Base-by-base conservation (phyloP, 1,284 basidiomycete species). In the Sanguinoderma infundibulare region DNA sequence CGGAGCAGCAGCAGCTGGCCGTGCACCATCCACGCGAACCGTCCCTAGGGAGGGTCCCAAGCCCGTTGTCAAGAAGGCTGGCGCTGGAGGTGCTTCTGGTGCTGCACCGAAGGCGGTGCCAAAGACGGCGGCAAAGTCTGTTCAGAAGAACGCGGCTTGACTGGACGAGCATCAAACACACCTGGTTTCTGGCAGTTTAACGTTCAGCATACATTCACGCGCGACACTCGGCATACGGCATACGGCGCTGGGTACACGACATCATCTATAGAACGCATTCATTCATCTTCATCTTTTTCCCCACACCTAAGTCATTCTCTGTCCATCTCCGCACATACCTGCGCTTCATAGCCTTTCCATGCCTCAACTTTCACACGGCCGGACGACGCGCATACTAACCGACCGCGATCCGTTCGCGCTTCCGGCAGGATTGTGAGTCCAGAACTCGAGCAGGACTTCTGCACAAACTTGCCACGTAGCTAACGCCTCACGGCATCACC, bases 51-150 rank as follows among this genome's bases (percentile, higher is more conserved):
- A 64, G 14, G 57, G 62, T 24, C 53, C 55, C 2, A 49, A 47
- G 28, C 28, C 60, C 36, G n/a, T 51, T 2, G 34, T 39, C n/a
- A 66, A 64, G 57, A 62, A 60, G 58, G 20, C 55, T 6, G 62
- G 59, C 46, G 30, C 46, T 15, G 34, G 50, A 32, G 30, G 30
- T 8, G 40, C 32, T 36, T 24, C 50, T 8, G 34, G 15, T 12
- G 55, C 42, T n/a, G n/a, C n/a, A n/a, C n/a, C n/a, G n/a, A n/a
- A n/a, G n/a, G n/a, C n/a, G n/a, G n/a, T n/a, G 2, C 42, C 60
- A 10, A 51, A 28, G 46, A 20, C 12, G 51, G 32, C 20, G 28
- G 40, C 38, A n/a, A 57, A 42, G 46, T 51, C 50, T 32, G 49
- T 36, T n/a, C 42, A 40, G 42, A 36, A 36, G 30, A 26, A 30